These are phyloP conservation scores for Furcasterigmium furcatum DNA, from an alignment of 2,329 filamentous ascomycete species.

Conservation along the genomic window DNA sequence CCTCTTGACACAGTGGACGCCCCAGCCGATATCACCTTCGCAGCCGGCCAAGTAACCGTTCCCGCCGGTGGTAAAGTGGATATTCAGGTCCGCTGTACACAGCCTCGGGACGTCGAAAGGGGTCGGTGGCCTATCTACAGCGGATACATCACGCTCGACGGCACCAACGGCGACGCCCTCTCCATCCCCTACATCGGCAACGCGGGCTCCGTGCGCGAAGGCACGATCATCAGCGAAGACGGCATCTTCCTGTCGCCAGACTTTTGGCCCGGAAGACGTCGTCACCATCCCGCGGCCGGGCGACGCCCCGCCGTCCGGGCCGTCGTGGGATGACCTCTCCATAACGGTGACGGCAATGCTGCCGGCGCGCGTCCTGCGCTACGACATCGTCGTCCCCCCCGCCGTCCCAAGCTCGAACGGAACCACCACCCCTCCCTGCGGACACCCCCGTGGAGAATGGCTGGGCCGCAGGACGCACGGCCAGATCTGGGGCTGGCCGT, in stretches of 20 bases:
- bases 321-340: neutral
- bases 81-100: conserved; percentile 39
- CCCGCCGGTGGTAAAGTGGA: conserved; percentile 35
- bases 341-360: neutral
- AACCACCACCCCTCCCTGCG: neutral
- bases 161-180: conserved; percentile 31
- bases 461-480: neutral
- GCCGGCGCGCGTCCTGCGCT: neutral
- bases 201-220: conserved; percentile 29
- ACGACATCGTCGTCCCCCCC: neutral
- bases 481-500: neutral
- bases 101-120: conserved; percentile 30
- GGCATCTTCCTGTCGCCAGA: conserved; percentile 28
- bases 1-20: conserved; percentile 38
- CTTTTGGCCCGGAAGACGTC: conserved; percentile 1
- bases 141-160: conserved; percentile 36
- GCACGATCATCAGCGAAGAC: conserved; percentile 25
- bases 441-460: neutral
- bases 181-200: conserved; percentile 39
- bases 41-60: conserved; percentile 38
- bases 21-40: conserved; percentile 39
- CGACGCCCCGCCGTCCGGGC: neutral
- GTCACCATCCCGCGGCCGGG: neutral
- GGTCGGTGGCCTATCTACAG: conserved; percentile 36
- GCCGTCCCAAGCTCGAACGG: neutral